phyloP scores from a whole-genome alignment of 169 alveolate genomes.

The Eimeria falciformis region DNA sequence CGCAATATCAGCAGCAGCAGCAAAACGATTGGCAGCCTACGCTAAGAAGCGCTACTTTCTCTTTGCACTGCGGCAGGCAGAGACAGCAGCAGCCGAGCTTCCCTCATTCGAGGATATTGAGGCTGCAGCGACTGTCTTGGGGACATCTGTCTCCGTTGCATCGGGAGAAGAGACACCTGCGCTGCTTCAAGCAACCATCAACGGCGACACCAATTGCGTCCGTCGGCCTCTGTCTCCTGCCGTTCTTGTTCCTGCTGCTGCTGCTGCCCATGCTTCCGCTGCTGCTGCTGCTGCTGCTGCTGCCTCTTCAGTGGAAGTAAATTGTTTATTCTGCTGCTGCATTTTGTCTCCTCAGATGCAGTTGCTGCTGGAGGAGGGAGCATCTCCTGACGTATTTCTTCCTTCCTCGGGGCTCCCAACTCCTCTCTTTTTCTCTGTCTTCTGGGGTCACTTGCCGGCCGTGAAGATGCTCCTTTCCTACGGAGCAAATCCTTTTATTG shows the following conservation, averaged over 20 bases:
- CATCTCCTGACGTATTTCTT: constrained; percentile 17
- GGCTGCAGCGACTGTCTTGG: constrained; percentile 9
- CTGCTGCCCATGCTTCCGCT: background rate
- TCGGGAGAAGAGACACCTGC: constrained; percentile 21
- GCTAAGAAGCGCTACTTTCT: background rate
- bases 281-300: constrained; percentile 36
- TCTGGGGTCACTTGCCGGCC: constrained; percentile 25
- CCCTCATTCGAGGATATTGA: background rate
- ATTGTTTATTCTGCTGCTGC: constrained; percentile 10
- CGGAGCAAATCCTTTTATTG: constrained; percentile 38
- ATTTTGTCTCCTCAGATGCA: constrained; percentile 11
- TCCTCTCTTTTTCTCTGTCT: constrained; percentile 47
- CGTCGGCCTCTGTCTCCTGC: background rate
- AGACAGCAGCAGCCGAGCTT: background rate
- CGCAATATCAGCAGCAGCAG: constrained; percentile 8
- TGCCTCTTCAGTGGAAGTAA: too few relatives aligned
- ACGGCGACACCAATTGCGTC: background rate
- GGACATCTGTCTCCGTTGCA: background rate
- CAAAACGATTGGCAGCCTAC: constrained; percentile 8
- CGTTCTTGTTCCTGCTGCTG: too few relatives aligned
- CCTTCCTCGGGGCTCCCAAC: constrained; percentile 47
- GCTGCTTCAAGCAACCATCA: constrained; percentile 28
- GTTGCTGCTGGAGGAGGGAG: constrained; percentile 49
- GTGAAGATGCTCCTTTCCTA: constrained; percentile 21
- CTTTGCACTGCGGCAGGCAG: constrained; percentile 9